Conservation (phyloP, 805 yeast species). For the Saturnispora mendoncae region DNA sequence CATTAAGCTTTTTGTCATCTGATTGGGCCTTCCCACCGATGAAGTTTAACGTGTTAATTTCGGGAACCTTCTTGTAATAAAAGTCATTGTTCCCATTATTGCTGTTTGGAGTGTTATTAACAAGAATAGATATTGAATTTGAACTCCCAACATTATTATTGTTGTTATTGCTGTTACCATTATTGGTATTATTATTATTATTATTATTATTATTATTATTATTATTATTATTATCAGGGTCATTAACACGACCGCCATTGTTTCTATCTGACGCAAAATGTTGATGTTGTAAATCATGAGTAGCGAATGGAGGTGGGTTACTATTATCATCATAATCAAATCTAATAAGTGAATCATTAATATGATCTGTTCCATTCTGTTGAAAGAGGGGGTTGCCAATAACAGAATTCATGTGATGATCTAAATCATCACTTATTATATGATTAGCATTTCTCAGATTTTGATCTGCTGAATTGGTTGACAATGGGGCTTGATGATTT, state of each 20-base stretch:
- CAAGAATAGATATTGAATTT: no score
- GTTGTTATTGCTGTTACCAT: not conserved
- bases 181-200: no score
- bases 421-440: not conserved
- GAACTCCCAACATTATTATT: not conserved
- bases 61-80: not conserved
- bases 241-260: no score
- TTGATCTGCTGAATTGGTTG: not conserved
- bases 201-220: no score
- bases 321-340: constrained; percentile 6
- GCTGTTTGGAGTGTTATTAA: no score
- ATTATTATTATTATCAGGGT: not conserved
- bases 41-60: not conserved
- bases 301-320: not conserved
- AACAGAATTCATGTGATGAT: constrained; percentile 7
- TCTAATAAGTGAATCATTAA: constrained; percentile 4
- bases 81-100: not conserved
- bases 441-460: no score
- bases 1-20: not conserved
- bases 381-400: not conserved
- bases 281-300: not conserved
- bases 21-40: not conserved
- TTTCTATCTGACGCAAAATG: no score
- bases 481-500: no score
- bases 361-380: not conserved